Evolutionary conservation across 495 filamentous ascomycete species (phyloP).

Genomic region (Clohesyomyces aquaticus): DNA sequence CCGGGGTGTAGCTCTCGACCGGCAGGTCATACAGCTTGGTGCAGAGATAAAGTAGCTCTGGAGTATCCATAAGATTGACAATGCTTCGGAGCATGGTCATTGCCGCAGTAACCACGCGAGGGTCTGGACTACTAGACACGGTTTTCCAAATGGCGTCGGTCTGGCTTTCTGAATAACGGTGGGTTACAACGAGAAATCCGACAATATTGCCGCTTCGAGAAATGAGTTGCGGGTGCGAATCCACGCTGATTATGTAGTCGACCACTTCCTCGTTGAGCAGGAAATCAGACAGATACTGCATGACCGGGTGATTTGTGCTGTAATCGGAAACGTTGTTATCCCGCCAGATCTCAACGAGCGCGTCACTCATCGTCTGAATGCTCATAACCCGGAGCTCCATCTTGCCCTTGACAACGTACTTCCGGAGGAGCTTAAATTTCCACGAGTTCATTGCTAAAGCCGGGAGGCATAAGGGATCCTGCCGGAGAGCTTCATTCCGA

Average conservation of each 20-base stretch:
- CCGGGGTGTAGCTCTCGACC: conserved; percentile 60
- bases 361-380: conserved; percentile 69
- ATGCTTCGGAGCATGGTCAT: conserved; percentile 74
- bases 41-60: conserved; percentile 69
- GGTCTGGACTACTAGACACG: conserved; percentile 79
- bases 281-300: conserved; percentile 66
- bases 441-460: conserved; percentile 63
- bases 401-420: conserved; percentile 75
- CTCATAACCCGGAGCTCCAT: conserved; percentile 86
- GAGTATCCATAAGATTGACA: conserved; percentile 60
- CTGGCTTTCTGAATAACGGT: conserved; percentile 69
- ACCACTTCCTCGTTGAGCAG: conserved; percentile 72
- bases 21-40: conserved; percentile 72
- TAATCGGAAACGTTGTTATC: conserved; percentile 51
- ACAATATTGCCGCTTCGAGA: conserved; percentile 79
- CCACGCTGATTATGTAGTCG: conserved; percentile 85
- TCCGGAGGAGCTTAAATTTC: conserved; percentile 70
- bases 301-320: conserved; percentile 56
- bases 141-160: conserved; percentile 86
- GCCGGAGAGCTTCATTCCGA: background rate
- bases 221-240: conserved; percentile 90
- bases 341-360: conserved; percentile 67
- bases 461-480: conserved; percentile 27
- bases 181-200: conserved; percentile 83
- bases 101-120: conserved; percentile 78